Base-by-base conservation (phyloP, 805 yeast species). In the Ogataea paradorogensis region DNA sequence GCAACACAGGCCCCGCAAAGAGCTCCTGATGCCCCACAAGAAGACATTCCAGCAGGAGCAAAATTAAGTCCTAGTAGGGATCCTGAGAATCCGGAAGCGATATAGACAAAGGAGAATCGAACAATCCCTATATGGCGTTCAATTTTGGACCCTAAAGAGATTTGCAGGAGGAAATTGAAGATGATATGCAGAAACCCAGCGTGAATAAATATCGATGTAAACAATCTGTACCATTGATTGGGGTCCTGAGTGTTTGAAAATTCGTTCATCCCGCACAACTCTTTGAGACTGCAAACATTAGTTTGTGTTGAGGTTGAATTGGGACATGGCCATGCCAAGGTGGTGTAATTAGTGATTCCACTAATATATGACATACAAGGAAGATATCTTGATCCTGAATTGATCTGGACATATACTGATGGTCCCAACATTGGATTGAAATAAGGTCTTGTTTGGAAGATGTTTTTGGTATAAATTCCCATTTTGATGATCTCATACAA, bases 391-490 rank as follows among this genome's bases (percentile, higher is more conserved):
- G 87, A 81, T 2, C 90, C 90, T 73, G 80, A 73, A 49, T 78
- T 74, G 41, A 83, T 80, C 53, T 78, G 70, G 1, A 82, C 65
- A 51, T 80, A 80, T 0, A 81, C 63, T 2, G 87, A 80, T 9
- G 90, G 90, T 1, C 90, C 90, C 20, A 83, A 56, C 89, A 83
- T 82, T 5, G 89, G 90, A 55, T 83, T 83, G 65, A 83, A 80
- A 45, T 77, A 74, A 5, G 90, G 90, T 49, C 79, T 59, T 0
- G 85, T 78, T 54, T 79, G 86, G 44, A 83, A 71, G 3, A 82
- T 77, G 11, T 74, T 69, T 2, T 86, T 85, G 0, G 89, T 82
- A 30, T 76, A 63, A 5, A 56, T 51, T 5, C 78, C 72, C 84
- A 78, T 78, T 40, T 63, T 65, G 9, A 67, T 72, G 25, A 83